Conservation (phyloP, 2,329 filamentous ascomycete species). For the Ceratocystis harringtonii region DNA sequence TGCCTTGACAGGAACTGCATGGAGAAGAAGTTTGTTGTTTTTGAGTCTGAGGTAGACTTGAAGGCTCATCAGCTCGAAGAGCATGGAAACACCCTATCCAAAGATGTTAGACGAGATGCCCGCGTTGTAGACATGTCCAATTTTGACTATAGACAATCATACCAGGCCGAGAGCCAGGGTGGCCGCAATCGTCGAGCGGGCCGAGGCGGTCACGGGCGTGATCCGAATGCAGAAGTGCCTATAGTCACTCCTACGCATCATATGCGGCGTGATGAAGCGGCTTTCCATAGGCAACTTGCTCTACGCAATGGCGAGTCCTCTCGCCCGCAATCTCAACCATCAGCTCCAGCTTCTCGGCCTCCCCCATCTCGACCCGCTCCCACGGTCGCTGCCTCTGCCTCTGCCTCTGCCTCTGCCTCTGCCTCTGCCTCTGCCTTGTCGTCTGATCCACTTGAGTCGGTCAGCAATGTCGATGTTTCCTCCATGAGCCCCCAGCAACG, state of each 20-base stretch:
- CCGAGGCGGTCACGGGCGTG: conserved; percentile 26
- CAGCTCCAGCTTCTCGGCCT: conserved; percentile 19
- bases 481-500: conserved; percentile 58
- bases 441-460: conserved; percentile 12
- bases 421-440: conserved; percentile 19
- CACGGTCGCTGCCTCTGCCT: conserved; percentile 17
- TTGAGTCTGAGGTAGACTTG: conserved; percentile 84
- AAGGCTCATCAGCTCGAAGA: conserved; percentile 82
- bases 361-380: background rate
- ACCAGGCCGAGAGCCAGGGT: conserved; percentile 41
- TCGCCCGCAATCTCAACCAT: conserved; percentile 36
- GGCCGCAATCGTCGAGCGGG: conserved; percentile 30
- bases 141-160: conserved; percentile 66
- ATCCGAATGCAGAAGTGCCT: conserved; percentile 47
- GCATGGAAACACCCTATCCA: conserved; percentile 66
- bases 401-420: background rate
- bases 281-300: conserved; percentile 81
- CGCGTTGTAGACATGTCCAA: conserved; percentile 72
- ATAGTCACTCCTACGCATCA: conserved; percentile 61
- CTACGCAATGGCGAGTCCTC: conserved; percentile 53
- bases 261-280: conserved; percentile 70
- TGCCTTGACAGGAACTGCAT: conserved; percentile 76
- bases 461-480: conserved; percentile 14
- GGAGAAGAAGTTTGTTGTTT: conserved; percentile 96
- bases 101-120: conserved; percentile 69